These are phyloP conservation scores for Dendryphion nanum DNA, from an alignment of 2,329 filamentous ascomycete genomes.

Conservation along the genomic window DNA sequence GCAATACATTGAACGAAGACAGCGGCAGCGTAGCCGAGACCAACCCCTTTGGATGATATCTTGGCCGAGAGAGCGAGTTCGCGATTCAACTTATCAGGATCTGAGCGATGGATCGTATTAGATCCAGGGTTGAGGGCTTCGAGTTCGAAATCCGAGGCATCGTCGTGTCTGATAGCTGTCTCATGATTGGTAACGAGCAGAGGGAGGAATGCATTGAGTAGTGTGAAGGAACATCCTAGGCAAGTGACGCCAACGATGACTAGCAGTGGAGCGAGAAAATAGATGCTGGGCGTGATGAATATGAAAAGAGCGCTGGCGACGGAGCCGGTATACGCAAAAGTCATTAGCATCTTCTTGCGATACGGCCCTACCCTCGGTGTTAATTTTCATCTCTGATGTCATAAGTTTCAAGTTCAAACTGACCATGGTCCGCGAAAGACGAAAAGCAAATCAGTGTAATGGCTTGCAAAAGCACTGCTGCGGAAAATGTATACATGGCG, in stretches of 20 bases:
- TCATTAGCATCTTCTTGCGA: conserved; percentile 78
- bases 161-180: conserved; percentile 9
- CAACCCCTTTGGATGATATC: conserved; percentile 86
- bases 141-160: conserved; percentile 23
- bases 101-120: conserved; percentile 1
- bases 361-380: conserved; percentile 61
- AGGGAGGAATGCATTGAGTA: conserved; percentile 92
- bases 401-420: conserved; percentile 20
- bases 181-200: conserved; percentile 75
- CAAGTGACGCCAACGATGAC: conserved; percentile 86
- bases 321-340: conserved; percentile 77
- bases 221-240: conserved; percentile 89
- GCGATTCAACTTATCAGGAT: conserved; percentile 45
- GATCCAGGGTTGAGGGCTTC: conserved; percentile 21
- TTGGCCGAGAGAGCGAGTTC: conserved; percentile 78
- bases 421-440: conserved; percentile 88
- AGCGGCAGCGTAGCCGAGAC: conserved; percentile 82
- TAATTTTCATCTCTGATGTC: too few relatives aligned
- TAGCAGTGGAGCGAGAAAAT: conserved; percentile 74
- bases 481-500: conserved; percentile 91
- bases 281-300: conserved; percentile 69
- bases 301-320: conserved; percentile 79
- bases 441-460: conserved; percentile 90
- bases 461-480: conserved; percentile 82
- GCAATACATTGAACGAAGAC: conserved; percentile 76